Conservation (phyloP, 75 land plant species). For the Sequoiadendron giganteum region DNA sequence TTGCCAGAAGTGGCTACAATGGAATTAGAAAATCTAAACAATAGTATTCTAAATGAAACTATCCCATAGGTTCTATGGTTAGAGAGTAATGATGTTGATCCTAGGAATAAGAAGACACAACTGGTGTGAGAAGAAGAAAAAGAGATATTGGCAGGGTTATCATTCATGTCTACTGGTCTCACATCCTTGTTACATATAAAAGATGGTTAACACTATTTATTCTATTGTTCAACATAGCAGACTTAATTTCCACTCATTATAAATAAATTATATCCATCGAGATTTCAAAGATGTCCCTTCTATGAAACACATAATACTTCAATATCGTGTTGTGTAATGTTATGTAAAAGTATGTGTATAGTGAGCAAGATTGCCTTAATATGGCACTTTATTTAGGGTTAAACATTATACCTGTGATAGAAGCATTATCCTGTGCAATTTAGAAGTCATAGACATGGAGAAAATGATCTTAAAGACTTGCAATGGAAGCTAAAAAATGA, state of each 20-base stretch:
- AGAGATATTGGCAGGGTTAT: slow-evolving; percentile 72
- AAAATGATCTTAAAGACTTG: too few species aligned
- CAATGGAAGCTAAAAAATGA: slow-evolving; percentile 55
- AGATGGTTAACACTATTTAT: slow-evolving; percentile 51
- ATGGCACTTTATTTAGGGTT: too few species aligned
- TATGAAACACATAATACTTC: too few species aligned
- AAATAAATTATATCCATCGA: too few species aligned
- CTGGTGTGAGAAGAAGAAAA: slow-evolving; percentile 66
- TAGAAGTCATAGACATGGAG: too few species aligned
- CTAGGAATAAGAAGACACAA: slow-evolving; percentile 36
- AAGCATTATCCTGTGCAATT: too few species aligned
- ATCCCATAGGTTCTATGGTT: slow-evolving; percentile 6
- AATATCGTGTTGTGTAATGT: too few species aligned
- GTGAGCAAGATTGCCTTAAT: too few species aligned
- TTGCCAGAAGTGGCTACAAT: not conserved
- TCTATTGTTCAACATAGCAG: slow-evolving; percentile 14
- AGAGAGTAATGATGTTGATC: slow-evolving; percentile 16
- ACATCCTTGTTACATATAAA: slow-evolving; percentile 59
- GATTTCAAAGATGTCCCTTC: too few species aligned
- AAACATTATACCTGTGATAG: too few species aligned
- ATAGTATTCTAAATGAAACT: not conserved
- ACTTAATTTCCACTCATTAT: too few species aligned
- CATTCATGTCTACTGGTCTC: slow-evolving; percentile 78
- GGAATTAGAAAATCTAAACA: not conserved
- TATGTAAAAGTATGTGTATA: too few species aligned